Evolutionary conservation across 1,284 basidiomycete genomes (phyloP).

Genomic region (Ganoderma leucocontextum): DNA sequence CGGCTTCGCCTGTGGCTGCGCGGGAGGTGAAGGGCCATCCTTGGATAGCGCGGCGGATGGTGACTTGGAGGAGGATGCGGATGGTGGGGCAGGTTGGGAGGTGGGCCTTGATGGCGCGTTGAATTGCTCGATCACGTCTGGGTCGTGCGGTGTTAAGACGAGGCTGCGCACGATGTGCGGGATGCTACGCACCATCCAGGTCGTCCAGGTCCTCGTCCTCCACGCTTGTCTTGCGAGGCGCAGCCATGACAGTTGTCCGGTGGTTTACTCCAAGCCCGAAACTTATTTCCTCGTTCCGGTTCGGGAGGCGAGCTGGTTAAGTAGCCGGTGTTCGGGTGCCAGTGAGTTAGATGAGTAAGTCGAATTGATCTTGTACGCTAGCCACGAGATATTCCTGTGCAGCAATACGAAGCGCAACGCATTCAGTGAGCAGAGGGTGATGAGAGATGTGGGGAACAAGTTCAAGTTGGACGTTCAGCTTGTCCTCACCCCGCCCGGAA

Average conservation of each 20-base stretch:
- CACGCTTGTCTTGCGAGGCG: constrained; percentile 32
- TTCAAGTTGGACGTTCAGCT: background rate
- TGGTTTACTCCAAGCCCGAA: background rate
- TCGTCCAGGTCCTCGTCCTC: constrained; percentile 79
- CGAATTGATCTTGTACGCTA: background rate
- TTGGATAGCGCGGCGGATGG: constrained; percentile 12
- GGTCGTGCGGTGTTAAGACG: constrained; percentile 8
- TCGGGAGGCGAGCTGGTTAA: background rate
- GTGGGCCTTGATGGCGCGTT: constrained; percentile 32
- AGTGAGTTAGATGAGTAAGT: background rate
- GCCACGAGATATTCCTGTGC: background rate
- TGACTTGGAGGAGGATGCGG: constrained; percentile 19
- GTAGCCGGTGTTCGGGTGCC: background rate
- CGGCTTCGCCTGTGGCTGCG: constrained; percentile 38
- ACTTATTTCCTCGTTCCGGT: background rate
- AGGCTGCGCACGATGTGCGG: background rate
- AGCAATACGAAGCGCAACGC: background rate
- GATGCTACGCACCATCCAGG: constrained; percentile 65
- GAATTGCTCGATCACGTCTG: constrained; percentile 69
- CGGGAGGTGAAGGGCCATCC: constrained; percentile 25
- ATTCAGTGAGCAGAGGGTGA: too few relatives aligned
- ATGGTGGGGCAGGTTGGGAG: constrained; percentile 37
- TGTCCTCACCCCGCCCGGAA: background rate
- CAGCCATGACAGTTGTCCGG: constrained; percentile 24
- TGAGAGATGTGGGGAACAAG: background rate